Percentiles rank a stretch among this genome's conserved stretches.
phyloP scores from a whole-genome alignment of 495 filamentous ascomycete genomes.

The Penicillium taxi region DNA sequence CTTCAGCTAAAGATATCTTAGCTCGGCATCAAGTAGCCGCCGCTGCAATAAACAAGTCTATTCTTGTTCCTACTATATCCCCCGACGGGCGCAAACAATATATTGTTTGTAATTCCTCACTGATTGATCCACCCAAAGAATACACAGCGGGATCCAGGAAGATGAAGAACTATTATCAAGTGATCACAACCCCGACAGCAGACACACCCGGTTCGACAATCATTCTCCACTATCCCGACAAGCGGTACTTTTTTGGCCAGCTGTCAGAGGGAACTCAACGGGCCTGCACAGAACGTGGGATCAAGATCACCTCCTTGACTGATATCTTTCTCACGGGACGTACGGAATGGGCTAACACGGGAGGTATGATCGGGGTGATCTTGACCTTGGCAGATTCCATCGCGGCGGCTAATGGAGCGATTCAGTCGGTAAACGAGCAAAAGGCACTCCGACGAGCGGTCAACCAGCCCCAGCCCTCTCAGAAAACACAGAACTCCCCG shows the following conservation, averaged over 20 bases:
- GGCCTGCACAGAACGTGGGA: slow-evolving; percentile 55
- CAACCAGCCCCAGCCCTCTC: slow-evolving; percentile 4
- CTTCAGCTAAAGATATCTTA: no score
- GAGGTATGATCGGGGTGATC: slow-evolving; percentile 77
- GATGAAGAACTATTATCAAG: slow-evolving; percentile 65
- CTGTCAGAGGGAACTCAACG: slow-evolving; percentile 79
- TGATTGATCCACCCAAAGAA: slow-evolving; percentile 7
- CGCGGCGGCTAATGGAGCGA: slow-evolving; percentile 21
- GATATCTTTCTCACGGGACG: slow-evolving; percentile 76
- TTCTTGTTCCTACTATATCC: slow-evolving; percentile 8
- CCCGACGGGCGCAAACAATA: slow-evolving; percentile 8
- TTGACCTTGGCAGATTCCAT: slow-evolving; percentile 67
- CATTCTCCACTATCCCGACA: slow-evolving; percentile 65
- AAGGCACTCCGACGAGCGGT: slow-evolving; percentile 15
- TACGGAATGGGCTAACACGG: slow-evolving; percentile 64
- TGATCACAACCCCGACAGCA: slow-evolving; percentile 76
- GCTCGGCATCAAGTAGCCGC: no score
- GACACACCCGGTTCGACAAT: slow-evolving; percentile 80
- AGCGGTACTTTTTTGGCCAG: slow-evolving; percentile 83
- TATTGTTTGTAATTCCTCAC: slow-evolving; percentile 20
- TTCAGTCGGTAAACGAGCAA: slow-evolving; percentile 26
- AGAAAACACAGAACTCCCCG: slow-evolving; percentile 14
- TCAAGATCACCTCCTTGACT: slow-evolving; percentile 50
- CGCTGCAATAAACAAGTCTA: no score
- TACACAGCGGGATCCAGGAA: slow-evolving; percentile 7